Base-by-base conservation (phyloP, 306 rosid species). In the Trifolium repens region DNA sequence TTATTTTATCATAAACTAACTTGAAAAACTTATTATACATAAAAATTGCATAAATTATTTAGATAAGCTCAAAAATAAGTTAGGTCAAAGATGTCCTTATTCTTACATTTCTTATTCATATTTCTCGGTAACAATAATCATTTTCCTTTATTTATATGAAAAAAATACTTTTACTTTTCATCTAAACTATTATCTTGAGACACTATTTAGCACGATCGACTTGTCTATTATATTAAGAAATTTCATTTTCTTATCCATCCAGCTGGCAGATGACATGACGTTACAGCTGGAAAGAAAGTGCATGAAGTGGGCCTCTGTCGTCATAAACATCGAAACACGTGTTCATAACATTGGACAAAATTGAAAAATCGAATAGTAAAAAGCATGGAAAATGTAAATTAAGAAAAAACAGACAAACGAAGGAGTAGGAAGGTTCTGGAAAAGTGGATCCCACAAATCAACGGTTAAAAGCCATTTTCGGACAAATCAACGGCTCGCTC, bases 401-500 rank as follows among this genome's bases (percentile, higher is more conserved):
- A 19, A 3, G 14, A 8, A 61, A 9, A 61, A 26, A 37, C 7
- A 42, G 30, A 65, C 1, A 7, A 52, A 59, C 2, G 68, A 81
- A 55, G 71, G 63, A 55, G 22, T 7, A 71, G 65, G 91, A 91
- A 89, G 77, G 59, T 88, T 91, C 93, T 84, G 89, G 89, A 91
- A 86, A 81, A 81, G 72, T 61, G 76, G 68, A 65, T 66, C 55
- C 15, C 9, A 0, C 52, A 81, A 54, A 71, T 10, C 58, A 76
- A 71, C 69, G 69, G 85, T n/a, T 10, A 6, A 64, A 52, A 81
- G 55, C 16, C 54, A 40, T 61, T 3, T 47, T 37, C 35, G 75
- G 79, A 76, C 47, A 62, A 54, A 54, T 62, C 78, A 43, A 44
- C 70, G 69, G 84, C 67, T 54, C 60, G 35, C 4, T 32, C 35